Base-by-base conservation (phyloP, 1,284 basidiomycete genomes). In the Cryptococcus sp. region DNA sequence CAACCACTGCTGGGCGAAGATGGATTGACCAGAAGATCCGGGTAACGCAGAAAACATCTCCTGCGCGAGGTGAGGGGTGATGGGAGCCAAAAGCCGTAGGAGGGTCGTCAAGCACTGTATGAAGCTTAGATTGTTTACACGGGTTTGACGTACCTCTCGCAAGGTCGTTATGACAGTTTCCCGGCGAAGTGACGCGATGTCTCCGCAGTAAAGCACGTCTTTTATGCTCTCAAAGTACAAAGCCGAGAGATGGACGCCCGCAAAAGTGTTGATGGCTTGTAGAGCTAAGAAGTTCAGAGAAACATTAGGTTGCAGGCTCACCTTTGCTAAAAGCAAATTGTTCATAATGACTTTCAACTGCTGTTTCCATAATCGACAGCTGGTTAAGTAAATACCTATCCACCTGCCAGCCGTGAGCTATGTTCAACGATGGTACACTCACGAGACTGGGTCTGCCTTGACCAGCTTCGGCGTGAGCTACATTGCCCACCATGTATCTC, bases 151-250 rank as follows among this genome's bases (percentile, higher is more conserved):
- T 56, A 91, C 89, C 71, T 88, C 81, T 53, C 86, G 80, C 13
- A 97, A 78, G 0, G 90, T 87, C 2, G 86, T 84, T 3, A 93
- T 73, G 15, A 88, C 80, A 0, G 83, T 82, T 53, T 82, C 79
- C 10, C 95, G 83, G 48, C 84, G 80, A 1, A 74, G 61, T 58
- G 83, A 83, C 10, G 80, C 66, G 1, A 75, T 58, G 3, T 78
- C 72, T 65, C 90, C 83, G 35, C 89, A 88, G 71, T 99, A 98
- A 4, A 99, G 79, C 41, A 83, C 83, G 74, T 98, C 95, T 74
- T 98, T 98, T 52, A 85, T 88, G 47, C 90, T 85, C 68, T 95
- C 92, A 61, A 98, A 90, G 77, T 98, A 98, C 23, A 82, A 71
- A 5, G 78, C 69, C 0, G 81, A 82, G 0, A 97, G 79, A 0